Conservation (phyloP, 495 filamentous ascomycete species). For the Echria macrotheca region DNA sequence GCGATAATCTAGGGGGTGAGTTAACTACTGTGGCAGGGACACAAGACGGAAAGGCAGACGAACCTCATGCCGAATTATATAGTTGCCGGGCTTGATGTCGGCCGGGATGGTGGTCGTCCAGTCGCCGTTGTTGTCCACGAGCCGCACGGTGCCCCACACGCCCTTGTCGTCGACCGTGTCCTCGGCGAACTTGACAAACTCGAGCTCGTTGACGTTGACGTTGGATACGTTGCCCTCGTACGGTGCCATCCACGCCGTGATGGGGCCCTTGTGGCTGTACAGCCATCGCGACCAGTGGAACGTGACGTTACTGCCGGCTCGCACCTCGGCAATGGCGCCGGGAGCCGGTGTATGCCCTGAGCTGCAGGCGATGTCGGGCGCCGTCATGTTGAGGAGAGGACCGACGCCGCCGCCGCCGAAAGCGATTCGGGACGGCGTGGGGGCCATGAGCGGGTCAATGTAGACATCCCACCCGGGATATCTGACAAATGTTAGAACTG, state of each 20-base stretch:
- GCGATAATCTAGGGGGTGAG: conserved; percentile 24
- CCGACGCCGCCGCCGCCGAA: conserved; percentile 29
- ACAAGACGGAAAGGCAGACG: too few relatives aligned
- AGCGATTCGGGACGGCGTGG: conserved; percentile 13
- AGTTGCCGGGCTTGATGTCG: conserved; percentile 51
- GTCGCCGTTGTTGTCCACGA: conserved; percentile 42
- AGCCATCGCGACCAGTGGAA: conserved; percentile 58
- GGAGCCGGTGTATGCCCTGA: conserved; percentile 45
- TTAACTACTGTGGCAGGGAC: too few relatives aligned
- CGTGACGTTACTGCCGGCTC: conserved; percentile 45
- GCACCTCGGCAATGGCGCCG: conserved; percentile 38
- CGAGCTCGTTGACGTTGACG: conserved; percentile 54
- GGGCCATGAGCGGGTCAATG: conserved; percentile 10
- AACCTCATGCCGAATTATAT: conserved; percentile 60
- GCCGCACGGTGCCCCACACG: conserved; percentile 50
- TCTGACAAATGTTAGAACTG: conserved; percentile 10
- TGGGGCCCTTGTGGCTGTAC: conserved; percentile 55
- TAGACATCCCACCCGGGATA: conserved; percentile 19
- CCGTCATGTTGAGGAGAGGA: conserved; percentile 36
- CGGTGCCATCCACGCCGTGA: conserved; percentile 36
- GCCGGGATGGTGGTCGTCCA: conserved; percentile 54
- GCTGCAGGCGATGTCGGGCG: conserved; percentile 57
- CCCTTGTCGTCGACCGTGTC: conserved; percentile 41
- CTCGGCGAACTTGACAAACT: conserved; percentile 63
- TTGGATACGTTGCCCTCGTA: conserved; percentile 27